Evolutionary conservation across 2,329 filamentous ascomycete species (phyloP).

Genomic region (Aspergillus persii): DNA sequence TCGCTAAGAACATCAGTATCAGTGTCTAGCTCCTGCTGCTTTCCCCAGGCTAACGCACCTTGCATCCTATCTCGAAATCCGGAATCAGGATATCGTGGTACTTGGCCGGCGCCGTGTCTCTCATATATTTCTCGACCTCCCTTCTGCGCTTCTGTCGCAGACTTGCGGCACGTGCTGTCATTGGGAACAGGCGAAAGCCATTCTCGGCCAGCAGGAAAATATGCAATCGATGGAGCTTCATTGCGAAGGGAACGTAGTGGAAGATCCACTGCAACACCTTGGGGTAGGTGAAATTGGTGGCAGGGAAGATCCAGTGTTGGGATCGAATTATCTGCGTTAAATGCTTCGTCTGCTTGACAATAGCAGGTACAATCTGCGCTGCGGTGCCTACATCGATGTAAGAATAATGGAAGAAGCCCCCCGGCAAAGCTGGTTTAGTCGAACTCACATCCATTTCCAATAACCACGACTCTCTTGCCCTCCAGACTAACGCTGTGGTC

Average conservation of each 20-base stretch:
- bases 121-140: conserved; percentile 35
- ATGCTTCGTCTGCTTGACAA: conserved; percentile 47
- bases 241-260: conserved; percentile 46
- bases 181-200: conserved; percentile 27
- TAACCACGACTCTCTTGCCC: conserved; percentile 27
- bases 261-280: conserved; percentile 50
- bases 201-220: conserved; percentile 36
- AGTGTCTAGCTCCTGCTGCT: too few relatives aligned
- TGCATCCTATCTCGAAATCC: too few relatives aligned
- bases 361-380: conserved; percentile 25
- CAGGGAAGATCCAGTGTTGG: conserved; percentile 55
- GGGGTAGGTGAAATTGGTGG: conserved; percentile 42
- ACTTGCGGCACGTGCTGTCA: conserved; percentile 47
- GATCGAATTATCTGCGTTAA: conserved; percentile 58
- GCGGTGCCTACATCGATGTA: conserved; percentile 19
- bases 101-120: too few relatives aligned
- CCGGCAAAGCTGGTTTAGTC: too few relatives aligned
- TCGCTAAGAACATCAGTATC: too few relatives aligned
- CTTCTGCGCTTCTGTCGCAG: conserved; percentile 29
- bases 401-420: neutral
- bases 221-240: conserved; percentile 35
- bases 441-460: conserved; percentile 35
- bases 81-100: too few relatives aligned
- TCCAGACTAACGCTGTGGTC: conserved; percentile 20
- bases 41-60: too few relatives aligned